Conservation (phyloP, 208 protist genomes). For the Wallacemonas rigidus region DNA sequence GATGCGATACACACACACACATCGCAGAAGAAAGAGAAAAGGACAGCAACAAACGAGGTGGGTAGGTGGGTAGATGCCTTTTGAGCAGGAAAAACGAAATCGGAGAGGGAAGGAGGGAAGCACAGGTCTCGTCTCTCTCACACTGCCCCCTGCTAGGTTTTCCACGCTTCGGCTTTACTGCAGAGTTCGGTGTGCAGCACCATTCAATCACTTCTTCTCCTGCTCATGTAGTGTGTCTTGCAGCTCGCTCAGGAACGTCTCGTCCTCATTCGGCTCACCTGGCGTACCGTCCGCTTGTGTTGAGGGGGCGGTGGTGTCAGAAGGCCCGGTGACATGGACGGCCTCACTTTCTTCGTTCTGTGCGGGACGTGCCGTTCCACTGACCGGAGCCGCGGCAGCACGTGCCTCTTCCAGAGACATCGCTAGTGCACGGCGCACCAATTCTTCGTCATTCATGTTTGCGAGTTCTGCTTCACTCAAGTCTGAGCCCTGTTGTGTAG, state of each 20-base stretch:
- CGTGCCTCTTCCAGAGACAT: slow-evolving; percentile 76
- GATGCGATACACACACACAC: too few relatives aligned
- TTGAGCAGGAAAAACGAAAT: too few relatives aligned
- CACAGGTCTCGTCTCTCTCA: too few relatives aligned
- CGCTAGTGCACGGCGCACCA: slow-evolving; percentile 73
- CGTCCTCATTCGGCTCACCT: slow-evolving; percentile 28
- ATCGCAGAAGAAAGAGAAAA: too few relatives aligned
- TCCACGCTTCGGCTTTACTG: not conserved
- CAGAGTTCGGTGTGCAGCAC: too few relatives aligned
- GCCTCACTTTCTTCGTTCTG: slow-evolving; percentile 11
- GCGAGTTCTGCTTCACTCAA: slow-evolving; percentile 28
- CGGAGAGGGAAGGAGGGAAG: too few relatives aligned
- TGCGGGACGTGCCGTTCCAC: not conserved
- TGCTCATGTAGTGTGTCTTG: slow-evolving; percentile 44
- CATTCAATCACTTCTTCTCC: slow-evolving; percentile 29
- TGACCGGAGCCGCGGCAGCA: not conserved
- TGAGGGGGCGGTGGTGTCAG: too few relatives aligned
- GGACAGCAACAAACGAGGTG: too few relatives aligned
- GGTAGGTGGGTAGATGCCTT: too few relatives aligned
- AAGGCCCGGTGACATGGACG: too few relatives aligned
- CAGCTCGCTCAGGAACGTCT: slow-evolving; percentile 40
- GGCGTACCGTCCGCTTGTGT: not conserved
- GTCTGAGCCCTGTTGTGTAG: not conserved
- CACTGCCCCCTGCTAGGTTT: slow-evolving; percentile 18
- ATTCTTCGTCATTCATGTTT: slow-evolving; percentile 86